A percentile compares a stretch with the other conserved stretches of the same genome.
Evolutionary conservation across 352 stramenopile species (phyloP).

Genomic region (Phytophthora europaea): DNA sequence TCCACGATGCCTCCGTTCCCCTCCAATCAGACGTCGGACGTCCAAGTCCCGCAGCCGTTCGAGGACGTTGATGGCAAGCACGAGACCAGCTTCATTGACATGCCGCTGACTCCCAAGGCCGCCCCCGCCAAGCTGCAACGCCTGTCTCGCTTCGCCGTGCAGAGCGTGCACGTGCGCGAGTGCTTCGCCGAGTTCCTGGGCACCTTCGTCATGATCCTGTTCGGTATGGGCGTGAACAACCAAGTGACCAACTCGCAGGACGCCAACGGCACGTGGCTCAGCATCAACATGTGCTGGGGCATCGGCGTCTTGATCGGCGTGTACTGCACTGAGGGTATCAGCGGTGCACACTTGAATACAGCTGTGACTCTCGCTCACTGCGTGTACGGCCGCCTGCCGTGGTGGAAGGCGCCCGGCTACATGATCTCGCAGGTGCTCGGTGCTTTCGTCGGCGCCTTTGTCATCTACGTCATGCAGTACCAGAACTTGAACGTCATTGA

Average conservation of each 20-base stretch:
- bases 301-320: constrained; percentile 62
- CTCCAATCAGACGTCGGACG: constrained; percentile 26
- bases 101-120: constrained; percentile 29
- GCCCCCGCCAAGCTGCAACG: neutral
- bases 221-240: constrained; percentile 68
- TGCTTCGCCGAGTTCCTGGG: constrained; percentile 59
- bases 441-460: constrained; percentile 44
- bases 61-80: constrained; percentile 27
- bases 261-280: constrained; percentile 62
- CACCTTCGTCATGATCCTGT: constrained; percentile 56
- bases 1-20: constrained; percentile 25
- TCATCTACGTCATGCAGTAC: constrained; percentile 57
- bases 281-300: constrained; percentile 62
- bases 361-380: constrained; percentile 56
- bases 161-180: constrained; percentile 47
- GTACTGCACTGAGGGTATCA: constrained; percentile 52
- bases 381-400: constrained; percentile 46
- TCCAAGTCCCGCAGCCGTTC: constrained; percentile 21
- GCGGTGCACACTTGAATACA: constrained; percentile 62
- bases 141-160: constrained; percentile 26
- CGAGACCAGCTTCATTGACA: constrained; percentile 28
- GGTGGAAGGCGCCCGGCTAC: constrained; percentile 56
- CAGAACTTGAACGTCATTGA: constrained; percentile 55
- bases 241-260: constrained; percentile 59
- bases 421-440: constrained; percentile 50